Evolutionary conservation across 208 protist genomes (phyloP), one percentile per base, ranked within the genome.

Genomic region (Vickermania ingenoplastis): DNA sequence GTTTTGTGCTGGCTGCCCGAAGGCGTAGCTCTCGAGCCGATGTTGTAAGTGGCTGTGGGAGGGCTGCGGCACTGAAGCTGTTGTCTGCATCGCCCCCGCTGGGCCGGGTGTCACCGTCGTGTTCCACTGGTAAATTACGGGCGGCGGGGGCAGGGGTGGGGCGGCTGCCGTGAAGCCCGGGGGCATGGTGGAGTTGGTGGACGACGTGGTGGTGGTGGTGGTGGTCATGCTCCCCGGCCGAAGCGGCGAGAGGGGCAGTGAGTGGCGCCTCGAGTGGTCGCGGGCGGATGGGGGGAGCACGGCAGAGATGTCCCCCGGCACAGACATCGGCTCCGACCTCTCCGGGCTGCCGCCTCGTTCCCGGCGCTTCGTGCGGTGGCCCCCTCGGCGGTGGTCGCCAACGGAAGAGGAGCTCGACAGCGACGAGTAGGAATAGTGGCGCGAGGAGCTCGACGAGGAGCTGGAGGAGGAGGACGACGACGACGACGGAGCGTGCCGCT

Each of bases 401-500:
- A 7, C 17, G 41, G 17, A 27, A n/a, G 31, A 53, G 2, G 45
- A 67, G 11, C n/a, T 17, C 51, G 51, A 55, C 51, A n/a, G n/a
- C 51, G 61, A 29, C 52, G 61, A 57, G n/a, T n/a, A n/a, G n/a
- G n/a, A n/a, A n/a, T n/a, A n/a, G n/a, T n/a, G n/a, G n/a, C n/a
- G n/a, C 31, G 61, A 50, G 31, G 52, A 59, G 7, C 3, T 23
- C 31, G 59, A 63, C 3, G 48, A 17, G 2, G 50, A 3, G 28
- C 2, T 11, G 25, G 59, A 63, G 21, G 48, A 57, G 41, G 7
- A 4, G 14, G 41, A 29, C 3, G 58, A 62, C 25, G 41, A 21
- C 24, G 11, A 29, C 5, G 41, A 17, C 3, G 31, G 28, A 7
- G 3, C 14, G 31, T 36, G 7, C 36, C 36, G 36, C 17, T 17